Percentiles rank a stretch among this genome's conserved stretches.
Conservation (phyloP, 73 alveolate species). For the Effrenium voratum region DNA sequence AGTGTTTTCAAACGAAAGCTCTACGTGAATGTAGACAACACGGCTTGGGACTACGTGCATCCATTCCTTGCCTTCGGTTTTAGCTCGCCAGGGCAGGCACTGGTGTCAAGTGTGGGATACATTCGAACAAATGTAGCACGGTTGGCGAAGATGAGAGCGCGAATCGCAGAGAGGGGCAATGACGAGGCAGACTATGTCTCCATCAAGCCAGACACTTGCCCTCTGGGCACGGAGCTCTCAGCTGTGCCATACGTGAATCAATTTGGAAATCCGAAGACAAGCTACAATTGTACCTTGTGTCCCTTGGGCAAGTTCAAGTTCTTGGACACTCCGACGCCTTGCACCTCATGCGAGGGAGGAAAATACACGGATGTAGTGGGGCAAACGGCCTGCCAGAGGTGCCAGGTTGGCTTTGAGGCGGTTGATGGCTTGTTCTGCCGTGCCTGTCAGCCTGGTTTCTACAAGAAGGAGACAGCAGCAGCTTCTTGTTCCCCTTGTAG, state of each 20-base stretch:
- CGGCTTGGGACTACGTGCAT: conserved; percentile 64
- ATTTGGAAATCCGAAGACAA: conserved; percentile 44
- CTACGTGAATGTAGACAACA: conserved; percentile 77
- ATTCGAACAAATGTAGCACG: conserved; percentile 50
- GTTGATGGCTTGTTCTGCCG: conserved; percentile 1
- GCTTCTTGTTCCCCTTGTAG: conserved; percentile 29
- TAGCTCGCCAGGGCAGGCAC: conserved; percentile 11
- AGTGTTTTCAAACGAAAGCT: conserved; percentile 31
- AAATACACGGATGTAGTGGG: conserved; percentile 35
- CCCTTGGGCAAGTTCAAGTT: conserved; percentile 28
- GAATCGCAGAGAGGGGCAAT: conserved; percentile 52
- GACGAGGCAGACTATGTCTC: conserved; percentile 76
- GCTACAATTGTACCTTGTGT: conserved; percentile 50
- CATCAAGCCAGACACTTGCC: conserved; percentile 26
- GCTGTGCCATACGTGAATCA: conserved; percentile 40
- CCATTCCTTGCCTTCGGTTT: conserved; percentile 68
- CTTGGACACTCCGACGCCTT: conserved; percentile 21
- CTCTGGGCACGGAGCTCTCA: conserved; percentile 29
- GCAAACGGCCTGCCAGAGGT: neutral
- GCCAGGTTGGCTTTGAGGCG: conserved; percentile 59
- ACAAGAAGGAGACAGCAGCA: conserved; percentile 48
- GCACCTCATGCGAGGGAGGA: conserved; percentile 29
- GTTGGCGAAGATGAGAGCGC: conserved; percentile 54
- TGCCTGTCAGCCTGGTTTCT: conserved; percentile 21
- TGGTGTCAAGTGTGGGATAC: conserved; percentile 52